A percentile compares a stretch with the other conserved stretches of the same genome.
Evolutionary conservation across 129 eudicot species (phyloP).

Genomic region (Gnaphalium uliginosum): DNA sequence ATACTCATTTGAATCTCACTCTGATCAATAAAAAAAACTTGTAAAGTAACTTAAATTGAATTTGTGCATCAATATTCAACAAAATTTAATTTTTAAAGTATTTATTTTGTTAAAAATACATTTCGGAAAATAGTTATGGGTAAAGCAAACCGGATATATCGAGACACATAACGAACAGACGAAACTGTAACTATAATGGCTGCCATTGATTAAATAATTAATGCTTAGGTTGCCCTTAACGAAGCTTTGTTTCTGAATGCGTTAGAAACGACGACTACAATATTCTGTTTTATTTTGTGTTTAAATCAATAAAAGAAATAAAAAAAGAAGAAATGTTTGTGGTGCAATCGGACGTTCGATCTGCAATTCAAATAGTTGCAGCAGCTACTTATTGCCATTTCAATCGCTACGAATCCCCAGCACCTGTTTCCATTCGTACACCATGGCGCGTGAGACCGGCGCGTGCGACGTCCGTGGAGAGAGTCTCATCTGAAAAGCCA

Average conservation of each 20-base stretch:
- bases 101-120: neutral
- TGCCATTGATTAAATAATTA: neutral
- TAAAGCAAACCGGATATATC: neutral
- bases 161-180: neutral
- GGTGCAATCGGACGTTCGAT: slow-evolving; percentile 43
- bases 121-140: neutral
- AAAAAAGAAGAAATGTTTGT: slow-evolving; percentile 28
- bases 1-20: too few species aligned
- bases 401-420: slow-evolving; percentile 33
- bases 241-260: neutral
- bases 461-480: slow-evolving; percentile 22
- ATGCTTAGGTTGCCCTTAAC: too few species aligned
- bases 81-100: too few species aligned
- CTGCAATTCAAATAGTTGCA: slow-evolving; percentile 43
- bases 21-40: too few species aligned
- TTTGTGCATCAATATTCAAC: too few species aligned
- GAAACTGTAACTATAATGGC: neutral
- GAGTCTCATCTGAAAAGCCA: slow-evolving; percentile 44
- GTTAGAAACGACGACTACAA: too few species aligned
- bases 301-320: neutral
- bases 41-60: too few species aligned
- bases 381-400: slow-evolving; percentile 41
- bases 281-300: too few species aligned
- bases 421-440: slow-evolving; percentile 31
- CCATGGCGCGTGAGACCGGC: slow-evolving; percentile 27